Evolutionary conservation across 768 basidiomycete species (phyloP).

Genomic region (Boletus edulis): DNA sequence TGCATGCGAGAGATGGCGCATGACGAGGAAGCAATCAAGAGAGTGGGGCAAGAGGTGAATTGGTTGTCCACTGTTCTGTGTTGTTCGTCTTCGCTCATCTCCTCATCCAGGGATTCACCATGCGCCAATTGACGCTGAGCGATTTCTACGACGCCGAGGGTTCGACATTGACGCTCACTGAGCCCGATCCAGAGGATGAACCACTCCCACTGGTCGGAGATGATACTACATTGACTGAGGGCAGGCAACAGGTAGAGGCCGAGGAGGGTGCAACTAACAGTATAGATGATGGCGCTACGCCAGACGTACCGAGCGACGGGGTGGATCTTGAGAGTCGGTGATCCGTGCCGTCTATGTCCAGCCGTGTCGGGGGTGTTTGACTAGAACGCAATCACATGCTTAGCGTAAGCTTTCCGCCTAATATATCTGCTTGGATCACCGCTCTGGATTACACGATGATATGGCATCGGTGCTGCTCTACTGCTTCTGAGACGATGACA

Average conservation of each 20-base stretch:
- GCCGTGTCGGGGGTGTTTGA: background rate
- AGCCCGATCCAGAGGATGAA: slow-evolving; percentile 29
- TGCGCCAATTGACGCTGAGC: slow-evolving; percentile 65
- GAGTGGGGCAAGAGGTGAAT: slow-evolving; percentile 42
- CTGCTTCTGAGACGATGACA: no score
- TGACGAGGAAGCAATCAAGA: slow-evolving; percentile 49
- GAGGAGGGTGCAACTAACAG: background rate
- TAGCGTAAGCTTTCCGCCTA: slow-evolving; percentile 9
- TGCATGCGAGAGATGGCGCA: slow-evolving; percentile 57
- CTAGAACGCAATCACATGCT: background rate
- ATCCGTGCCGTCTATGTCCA: background rate
- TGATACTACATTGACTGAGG: background rate
- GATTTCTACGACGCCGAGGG: slow-evolving; percentile 61
- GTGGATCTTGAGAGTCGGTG: slow-evolving; percentile 4
- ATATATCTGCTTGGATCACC: slow-evolving; percentile 10
- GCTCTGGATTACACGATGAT: background rate
- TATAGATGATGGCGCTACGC: background rate
- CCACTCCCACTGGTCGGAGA: slow-evolving; percentile 12
- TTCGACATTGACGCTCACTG: slow-evolving; percentile 23
- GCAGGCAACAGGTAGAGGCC: slow-evolving; percentile 1
- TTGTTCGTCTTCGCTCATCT: background rate
- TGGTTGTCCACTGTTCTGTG: background rate
- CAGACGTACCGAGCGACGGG: background rate
- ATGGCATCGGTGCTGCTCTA: no score
- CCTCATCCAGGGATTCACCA: slow-evolving; percentile 60